Evolutionary conservation across 2,329 filamentous ascomycete genomes (phyloP).

Genomic region (Rhynchosporium agropyri): DNA sequence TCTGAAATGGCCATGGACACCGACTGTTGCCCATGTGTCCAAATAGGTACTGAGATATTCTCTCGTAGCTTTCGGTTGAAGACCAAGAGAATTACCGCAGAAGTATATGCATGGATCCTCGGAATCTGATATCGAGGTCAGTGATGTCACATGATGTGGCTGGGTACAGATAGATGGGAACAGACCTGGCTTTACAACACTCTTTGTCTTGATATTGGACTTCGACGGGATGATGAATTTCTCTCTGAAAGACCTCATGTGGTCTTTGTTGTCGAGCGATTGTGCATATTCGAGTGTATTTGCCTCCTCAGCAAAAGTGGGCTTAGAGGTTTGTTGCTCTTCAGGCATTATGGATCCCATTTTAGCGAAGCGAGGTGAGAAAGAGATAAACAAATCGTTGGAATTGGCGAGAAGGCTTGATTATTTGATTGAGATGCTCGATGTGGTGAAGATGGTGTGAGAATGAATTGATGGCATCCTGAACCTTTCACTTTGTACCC

Average conservation of each 20-base stretch:
- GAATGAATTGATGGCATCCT: conserved; percentile 12
- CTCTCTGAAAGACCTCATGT: conserved; percentile 61
- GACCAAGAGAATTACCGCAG: conserved; percentile 85
- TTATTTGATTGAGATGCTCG: background rate
- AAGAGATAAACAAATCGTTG: background rate
- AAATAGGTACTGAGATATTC: conserved; percentile 72
- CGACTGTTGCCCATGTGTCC: conserved; percentile 81
- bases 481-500: conserved; percentile 29
- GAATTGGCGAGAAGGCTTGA: conserved; percentile 8
- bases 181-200: conserved; percentile 48
- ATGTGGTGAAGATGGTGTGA: conserved; percentile 13
- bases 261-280: conserved; percentile 62
- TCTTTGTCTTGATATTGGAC: conserved; percentile 67
- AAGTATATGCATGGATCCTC: conserved; percentile 70
- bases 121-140: conserved; percentile 24
- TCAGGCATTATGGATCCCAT: conserved; percentile 39
- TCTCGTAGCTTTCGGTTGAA: conserved; percentile 72
- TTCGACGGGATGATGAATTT: conserved; percentile 81
- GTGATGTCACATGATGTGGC: conserved; percentile 26
- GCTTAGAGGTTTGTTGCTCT: conserved; percentile 30
- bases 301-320: conserved; percentile 53
- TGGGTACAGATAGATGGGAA: conserved; percentile 13
- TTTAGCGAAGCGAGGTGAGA: conserved; percentile 14
- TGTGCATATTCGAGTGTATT: conserved; percentile 52
- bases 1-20: conserved; percentile 82